Evolutionary conservation across 1,284 basidiomycete species (phyloP).

Genomic region (Retiboletus flavoniger): DNA sequence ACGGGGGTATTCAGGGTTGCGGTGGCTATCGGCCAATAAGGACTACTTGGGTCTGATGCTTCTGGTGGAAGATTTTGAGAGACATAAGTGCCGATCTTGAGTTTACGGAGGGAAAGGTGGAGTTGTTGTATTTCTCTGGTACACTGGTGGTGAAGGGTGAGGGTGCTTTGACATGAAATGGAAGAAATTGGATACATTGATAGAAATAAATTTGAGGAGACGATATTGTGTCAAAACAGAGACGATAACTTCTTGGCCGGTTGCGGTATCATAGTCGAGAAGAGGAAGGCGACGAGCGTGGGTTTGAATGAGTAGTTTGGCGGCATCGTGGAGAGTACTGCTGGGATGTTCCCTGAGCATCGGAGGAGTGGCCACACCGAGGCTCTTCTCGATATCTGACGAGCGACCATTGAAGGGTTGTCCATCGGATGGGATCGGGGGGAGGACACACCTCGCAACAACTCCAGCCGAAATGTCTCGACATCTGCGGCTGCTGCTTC

Average conservation of each 20-base stretch:
- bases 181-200: constrained; percentile 73
- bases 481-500: constrained; percentile 89
- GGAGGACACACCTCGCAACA: constrained; percentile 68
- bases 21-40: constrained; percentile 88
- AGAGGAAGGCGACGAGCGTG: constrained; percentile 94
- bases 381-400: constrained; percentile 88
- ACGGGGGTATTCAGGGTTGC: constrained; percentile 92
- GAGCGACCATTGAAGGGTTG: constrained; percentile 12
- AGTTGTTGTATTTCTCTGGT: constrained; percentile 74
- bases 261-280: constrained; percentile 91
- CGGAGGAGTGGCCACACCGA: constrained; percentile 92
- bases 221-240: constrained; percentile 97
- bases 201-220: constrained; percentile 97
- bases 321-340: constrained; percentile 87
- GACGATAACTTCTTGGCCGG: constrained; percentile 93
- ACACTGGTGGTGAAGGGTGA: constrained; percentile 43
- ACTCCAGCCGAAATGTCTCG: constrained; percentile 90
- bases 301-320: constrained; percentile 89
- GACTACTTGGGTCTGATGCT: constrained; percentile 53
- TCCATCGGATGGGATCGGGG: constrained; percentile 14
- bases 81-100: constrained; percentile 95
- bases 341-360: constrained; percentile 87
- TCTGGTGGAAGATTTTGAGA: constrained; percentile 43
- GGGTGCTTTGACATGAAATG: constrained; percentile 8
- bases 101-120: constrained; percentile 77